These are phyloP conservation scores for Metarhizium rileyi DNA, from an alignment of 2,329 filamentous ascomycete genomes.

Conservation along the genomic window DNA sequence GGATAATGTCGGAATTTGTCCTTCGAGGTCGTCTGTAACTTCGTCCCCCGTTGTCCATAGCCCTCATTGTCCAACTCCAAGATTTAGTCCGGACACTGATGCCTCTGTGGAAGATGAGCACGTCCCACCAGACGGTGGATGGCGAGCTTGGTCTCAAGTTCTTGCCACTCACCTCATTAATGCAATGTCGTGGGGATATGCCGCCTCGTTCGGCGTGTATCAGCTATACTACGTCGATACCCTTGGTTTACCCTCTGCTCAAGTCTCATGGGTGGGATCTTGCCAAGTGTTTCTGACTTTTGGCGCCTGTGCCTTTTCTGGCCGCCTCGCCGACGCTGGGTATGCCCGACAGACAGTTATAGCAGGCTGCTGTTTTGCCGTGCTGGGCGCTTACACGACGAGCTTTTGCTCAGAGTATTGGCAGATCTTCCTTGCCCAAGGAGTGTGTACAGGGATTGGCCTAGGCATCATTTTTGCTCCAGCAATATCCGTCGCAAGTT, in stretches of 20 bases:
- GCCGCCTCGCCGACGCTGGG: slow-evolving; percentile 40
- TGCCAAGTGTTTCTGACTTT: slow-evolving; percentile 43
- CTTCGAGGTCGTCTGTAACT: not conserved
- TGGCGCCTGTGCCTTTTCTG: slow-evolving; percentile 34
- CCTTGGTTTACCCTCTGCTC: slow-evolving; percentile 23
- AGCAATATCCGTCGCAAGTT: slow-evolving; percentile 48
- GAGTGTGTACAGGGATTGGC: slow-evolving; percentile 40
- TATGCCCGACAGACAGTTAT: slow-evolving; percentile 31
- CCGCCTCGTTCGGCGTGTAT: slow-evolving; percentile 42
- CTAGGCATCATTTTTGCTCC: slow-evolving; percentile 49
- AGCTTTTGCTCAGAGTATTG: slow-evolving; percentile 36
- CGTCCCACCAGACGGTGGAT: slow-evolving; percentile 32
- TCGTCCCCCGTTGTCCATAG: not conserved
- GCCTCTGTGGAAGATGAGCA: not conserved
- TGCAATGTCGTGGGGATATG: slow-evolving; percentile 40
- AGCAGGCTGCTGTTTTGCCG: slow-evolving; percentile 29
- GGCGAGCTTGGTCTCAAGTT: slow-evolving; percentile 42
- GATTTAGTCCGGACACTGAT: slow-evolving; percentile 5
- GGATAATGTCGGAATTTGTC: not conserved
- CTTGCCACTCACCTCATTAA: slow-evolving; percentile 37
- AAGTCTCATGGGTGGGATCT: slow-evolving; percentile 36
- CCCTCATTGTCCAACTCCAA: not conserved
- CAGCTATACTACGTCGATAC: slow-evolving; percentile 36
- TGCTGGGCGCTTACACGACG: slow-evolving; percentile 38
- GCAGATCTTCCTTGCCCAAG: slow-evolving; percentile 45